These are phyloP conservation scores for Lenwebbia sp. DNA, from an alignment of 345 rosid genomes.

Conservation along the genomic window DNA sequence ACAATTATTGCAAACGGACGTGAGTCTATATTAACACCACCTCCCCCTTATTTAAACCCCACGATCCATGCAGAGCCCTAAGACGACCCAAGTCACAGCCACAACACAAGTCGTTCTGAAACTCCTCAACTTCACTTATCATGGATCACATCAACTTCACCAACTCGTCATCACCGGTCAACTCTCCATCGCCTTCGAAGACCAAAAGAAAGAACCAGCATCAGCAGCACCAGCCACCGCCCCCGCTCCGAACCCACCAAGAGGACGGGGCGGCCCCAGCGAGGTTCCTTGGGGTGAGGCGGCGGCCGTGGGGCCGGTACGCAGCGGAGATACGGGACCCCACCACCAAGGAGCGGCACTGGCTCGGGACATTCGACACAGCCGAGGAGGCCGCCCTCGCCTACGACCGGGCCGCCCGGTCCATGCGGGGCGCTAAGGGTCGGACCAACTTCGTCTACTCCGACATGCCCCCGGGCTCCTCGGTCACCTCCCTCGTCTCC, in stretches of 20 bases:
- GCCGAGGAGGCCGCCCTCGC: conserved; percentile 93
- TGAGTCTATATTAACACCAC: not conserved
- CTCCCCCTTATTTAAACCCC: conserved; percentile 1
- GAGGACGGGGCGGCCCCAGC: conserved; percentile 8
- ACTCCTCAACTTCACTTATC: not conserved
- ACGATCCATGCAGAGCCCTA: not conserved
- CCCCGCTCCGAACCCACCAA: not conserved
- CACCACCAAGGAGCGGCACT: conserved; percentile 80
- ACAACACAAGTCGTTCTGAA: not conserved
- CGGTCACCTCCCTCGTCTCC: conserved; percentile 77
- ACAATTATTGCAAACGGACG: not conserved
- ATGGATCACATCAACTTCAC: conserved; percentile 21
- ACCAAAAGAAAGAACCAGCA: conserved; percentile 42
- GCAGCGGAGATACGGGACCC: conserved; percentile 97
- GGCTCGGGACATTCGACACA: conserved; percentile 88
- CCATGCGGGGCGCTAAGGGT: conserved; percentile 80
- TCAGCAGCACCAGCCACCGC: not conserved
- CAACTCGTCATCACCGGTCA: conserved; percentile 2
- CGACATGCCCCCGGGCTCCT: conserved; percentile 73
- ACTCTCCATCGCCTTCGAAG: conserved; percentile 42
- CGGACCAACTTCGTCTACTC: conserved; percentile 91
- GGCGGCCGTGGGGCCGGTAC: conserved; percentile 95
- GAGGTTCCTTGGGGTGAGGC: conserved; percentile 81
- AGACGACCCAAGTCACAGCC: not conserved
- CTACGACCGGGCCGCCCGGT: conserved; percentile 83